Conservation (phyloP, 371 early-diverging fungal species). For the Umbelopsis sp. region DNA sequence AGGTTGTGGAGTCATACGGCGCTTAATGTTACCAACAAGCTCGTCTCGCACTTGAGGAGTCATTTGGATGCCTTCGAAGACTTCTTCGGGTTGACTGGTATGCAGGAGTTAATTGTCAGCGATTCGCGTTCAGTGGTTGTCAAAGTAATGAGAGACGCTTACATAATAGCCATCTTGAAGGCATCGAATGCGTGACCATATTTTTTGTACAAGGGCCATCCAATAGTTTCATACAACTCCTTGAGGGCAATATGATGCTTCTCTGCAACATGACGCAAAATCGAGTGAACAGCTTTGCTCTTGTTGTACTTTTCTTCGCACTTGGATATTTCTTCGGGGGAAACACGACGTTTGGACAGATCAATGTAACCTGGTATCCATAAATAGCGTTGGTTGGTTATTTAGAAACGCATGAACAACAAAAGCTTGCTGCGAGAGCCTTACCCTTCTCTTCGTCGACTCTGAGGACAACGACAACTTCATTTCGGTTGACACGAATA, state of each 20-base stretch:
- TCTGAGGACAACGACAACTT: conserved; percentile 96
- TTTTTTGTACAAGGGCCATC: conserved; percentile 98
- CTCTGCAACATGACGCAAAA: conserved; percentile 92
- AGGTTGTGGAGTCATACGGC: conserved; percentile 94
- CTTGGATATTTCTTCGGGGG: conserved; percentile 93
- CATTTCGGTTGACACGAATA: conserved; percentile 96
- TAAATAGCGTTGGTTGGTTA: no score
- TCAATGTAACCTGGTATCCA: conserved; percentile 92
- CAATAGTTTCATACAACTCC: conserved; percentile 88
- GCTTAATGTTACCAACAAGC: conserved; percentile 83
- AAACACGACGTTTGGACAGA: conserved; percentile 96
- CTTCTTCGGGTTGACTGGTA: conserved; percentile 81
- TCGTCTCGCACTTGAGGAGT: conserved; percentile 69
- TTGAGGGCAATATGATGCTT: conserved; percentile 82
- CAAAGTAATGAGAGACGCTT: conserved; percentile 29
- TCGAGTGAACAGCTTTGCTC: conserved; percentile 92
- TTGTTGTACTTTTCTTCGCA: conserved; percentile 97
- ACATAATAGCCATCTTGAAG: conserved; percentile 93
- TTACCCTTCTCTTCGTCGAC: conserved; percentile 99
- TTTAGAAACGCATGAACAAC: no score
- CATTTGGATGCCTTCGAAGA: conserved; percentile 85
- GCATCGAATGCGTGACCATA: conserved; percentile 98
- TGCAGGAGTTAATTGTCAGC: no score
- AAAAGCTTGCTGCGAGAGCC: neutral
- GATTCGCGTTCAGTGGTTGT: no score